Conservation (phyloP, 2,329 filamentous ascomycete species). For the Capronia epimyces region DNA sequence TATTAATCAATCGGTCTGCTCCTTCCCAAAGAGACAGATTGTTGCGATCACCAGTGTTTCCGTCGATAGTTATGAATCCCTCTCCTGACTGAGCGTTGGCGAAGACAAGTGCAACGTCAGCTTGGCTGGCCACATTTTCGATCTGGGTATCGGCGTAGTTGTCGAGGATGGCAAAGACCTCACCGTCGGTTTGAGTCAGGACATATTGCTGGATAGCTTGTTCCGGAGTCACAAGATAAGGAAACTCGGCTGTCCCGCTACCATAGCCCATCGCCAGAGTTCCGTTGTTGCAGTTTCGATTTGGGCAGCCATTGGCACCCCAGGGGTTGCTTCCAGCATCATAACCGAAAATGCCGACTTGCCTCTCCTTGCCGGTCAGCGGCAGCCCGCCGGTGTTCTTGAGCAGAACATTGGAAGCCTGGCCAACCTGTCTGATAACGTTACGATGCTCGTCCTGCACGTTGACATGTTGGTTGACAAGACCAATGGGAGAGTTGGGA, state of each 20-base stretch:
- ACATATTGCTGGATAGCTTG: conserved; percentile 63
- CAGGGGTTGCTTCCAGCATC: conserved; percentile 70
- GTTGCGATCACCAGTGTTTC: conserved; percentile 80
- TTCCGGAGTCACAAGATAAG: conserved; percentile 58
- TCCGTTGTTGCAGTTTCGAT: conserved; percentile 59
- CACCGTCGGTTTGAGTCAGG: conserved; percentile 57
- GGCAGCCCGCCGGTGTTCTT: conserved; percentile 78
- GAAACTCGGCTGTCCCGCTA: conserved; percentile 56
- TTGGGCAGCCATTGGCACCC: conserved; percentile 73
- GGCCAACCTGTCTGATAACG: conserved; percentile 69
- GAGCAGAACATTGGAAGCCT: conserved; percentile 77
- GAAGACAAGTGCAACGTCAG: conserved; percentile 68
- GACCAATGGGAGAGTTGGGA: conserved; percentile 23
- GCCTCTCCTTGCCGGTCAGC: conserved; percentile 66
- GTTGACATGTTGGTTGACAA: conserved; percentile 73
- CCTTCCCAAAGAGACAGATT: conserved; percentile 86
- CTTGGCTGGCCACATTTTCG: conserved; percentile 46
- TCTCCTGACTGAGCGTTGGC: conserved; percentile 84
- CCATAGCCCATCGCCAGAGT: conserved; percentile 62
- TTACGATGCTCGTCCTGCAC: conserved; percentile 69
- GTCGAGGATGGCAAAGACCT: conserved; percentile 56
- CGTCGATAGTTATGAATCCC: conserved; percentile 76
- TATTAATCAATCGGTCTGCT: conserved; percentile 74
- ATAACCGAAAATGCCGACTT: conserved; percentile 71
- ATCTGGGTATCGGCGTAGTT: conserved; percentile 53